Evolutionary conservation across 23 red algal genomes (phyloP), one percentile per base, ranked within the genome.

Genomic region (Gracilaria caudata): DNA sequence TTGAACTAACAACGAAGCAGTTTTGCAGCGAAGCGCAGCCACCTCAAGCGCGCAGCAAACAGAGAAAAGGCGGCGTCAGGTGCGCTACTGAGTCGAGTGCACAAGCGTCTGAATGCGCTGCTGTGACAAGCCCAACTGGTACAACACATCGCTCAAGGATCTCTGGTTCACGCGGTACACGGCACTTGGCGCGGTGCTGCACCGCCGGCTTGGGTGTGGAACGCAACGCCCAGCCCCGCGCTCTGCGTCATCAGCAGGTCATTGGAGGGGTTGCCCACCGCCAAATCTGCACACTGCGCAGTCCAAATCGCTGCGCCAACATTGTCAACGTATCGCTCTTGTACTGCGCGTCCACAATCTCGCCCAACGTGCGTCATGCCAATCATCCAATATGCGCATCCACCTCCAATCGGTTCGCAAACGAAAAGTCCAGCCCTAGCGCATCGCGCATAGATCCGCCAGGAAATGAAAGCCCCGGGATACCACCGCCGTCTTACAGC

Each of bases 241-340:
- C 47, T 77, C 13, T 49, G 57, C 30, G 92, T 55, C 94, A 96
- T 96, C 8, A 76, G 68, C 64, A 96, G 55, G 60, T 96, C 94
- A 58, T 96, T 96, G 77, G 80, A 81, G 30, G 88, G 88, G 57
- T 96, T 88, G 23, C 94, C 94, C 53, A 96, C 87, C 32, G 94
- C 94, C 77, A 96, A 30, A 86, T 74, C 61, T 87, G 49, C 28
- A 80, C 77, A 21, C 53, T 32, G 33, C 38, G 37, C 28, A 81
- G 53, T 8, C 30, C 46, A 30, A 61, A 34, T 30, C 64, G 58
- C 21, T 35, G 47, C 0, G 77, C 79, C 41, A 90, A 61, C 77
- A 24, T 33, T 16, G 43, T 39, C 24, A 96, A 55, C 38, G 83
- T 83, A 56, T 39, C 19, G 46, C 33, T 51, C 53, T 96, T 96